Percentiles rank a stretch among this genome's conserved stretches.
Evolutionary conservation across 2,329 filamentous ascomycete genomes (phyloP).

Genomic region (Bipolaris bicolor): DNA sequence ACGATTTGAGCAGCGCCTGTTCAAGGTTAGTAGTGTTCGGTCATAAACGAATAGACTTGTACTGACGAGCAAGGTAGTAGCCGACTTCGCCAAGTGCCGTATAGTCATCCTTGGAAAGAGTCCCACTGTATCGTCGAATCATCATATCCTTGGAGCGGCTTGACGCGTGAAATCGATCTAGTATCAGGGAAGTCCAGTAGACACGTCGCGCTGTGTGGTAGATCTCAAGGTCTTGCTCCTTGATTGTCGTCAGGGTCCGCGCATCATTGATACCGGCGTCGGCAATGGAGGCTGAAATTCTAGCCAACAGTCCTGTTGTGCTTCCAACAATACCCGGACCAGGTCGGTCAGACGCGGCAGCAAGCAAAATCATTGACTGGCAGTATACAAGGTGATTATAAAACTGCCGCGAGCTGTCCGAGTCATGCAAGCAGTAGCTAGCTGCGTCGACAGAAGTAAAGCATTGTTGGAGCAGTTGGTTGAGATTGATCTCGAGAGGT

Average conservation of each 20-base stretch:
- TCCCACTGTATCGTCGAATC: slow-evolving; percentile 39
- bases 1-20: slow-evolving; percentile 42
- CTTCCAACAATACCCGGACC: slow-evolving; percentile 35
- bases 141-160: slow-evolving; percentile 42
- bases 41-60: not conserved
- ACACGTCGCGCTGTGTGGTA: slow-evolving; percentile 42
- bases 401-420: slow-evolving; percentile 36
- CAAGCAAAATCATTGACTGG: slow-evolving; percentile 40
- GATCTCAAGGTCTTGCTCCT: slow-evolving; percentile 40
- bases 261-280: slow-evolving; percentile 43
- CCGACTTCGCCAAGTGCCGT: slow-evolving; percentile 40
- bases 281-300: slow-evolving; percentile 39
- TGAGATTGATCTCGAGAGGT: slow-evolving; percentile 31
- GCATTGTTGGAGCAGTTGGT: slow-evolving; percentile 39
- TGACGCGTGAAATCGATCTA: slow-evolving; percentile 48
- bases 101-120: slow-evolving; percentile 41
- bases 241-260: slow-evolving; percentile 30
- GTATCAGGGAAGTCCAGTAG: slow-evolving; percentile 46
- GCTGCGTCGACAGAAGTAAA: slow-evolving; percentile 39
- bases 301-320: slow-evolving; percentile 39
- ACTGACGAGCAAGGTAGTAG: slow-evolving; percentile 47
- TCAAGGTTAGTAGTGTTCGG: slow-evolving; percentile 5
- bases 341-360: slow-evolving; percentile 43
- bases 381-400: slow-evolving; percentile 45
- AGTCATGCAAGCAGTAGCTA: slow-evolving; percentile 35